Evolutionary conservation across 768 basidiomycete genomes (phyloP).

Genomic region (Kwoniella sp.): DNA sequence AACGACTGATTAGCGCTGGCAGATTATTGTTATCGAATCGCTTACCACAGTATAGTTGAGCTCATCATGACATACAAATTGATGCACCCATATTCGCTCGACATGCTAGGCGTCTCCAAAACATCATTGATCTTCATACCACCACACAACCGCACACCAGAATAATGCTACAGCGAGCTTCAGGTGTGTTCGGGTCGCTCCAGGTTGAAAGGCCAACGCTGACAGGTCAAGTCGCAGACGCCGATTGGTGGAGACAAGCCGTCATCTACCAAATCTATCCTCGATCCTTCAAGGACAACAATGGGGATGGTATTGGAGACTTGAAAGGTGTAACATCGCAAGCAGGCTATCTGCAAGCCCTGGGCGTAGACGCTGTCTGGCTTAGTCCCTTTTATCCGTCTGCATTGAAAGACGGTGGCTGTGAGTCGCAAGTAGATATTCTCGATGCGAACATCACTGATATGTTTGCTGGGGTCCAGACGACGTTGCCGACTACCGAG

Average conservation of each 20-base stretch:
- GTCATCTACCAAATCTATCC: conserved; percentile 51
- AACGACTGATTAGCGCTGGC: too few species aligned
- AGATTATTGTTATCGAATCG: too few species aligned
- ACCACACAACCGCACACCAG: neutral
- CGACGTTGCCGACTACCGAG: conserved; percentile 48
- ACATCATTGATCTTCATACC: neutral
- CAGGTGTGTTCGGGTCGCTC: neutral
- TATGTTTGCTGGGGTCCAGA: too few species aligned
- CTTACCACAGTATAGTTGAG: too few species aligned
- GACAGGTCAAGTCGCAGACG: conserved; percentile 17
- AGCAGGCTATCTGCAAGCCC: conserved; percentile 36
- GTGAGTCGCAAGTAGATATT: conserved; percentile 26
- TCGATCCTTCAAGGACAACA: conserved; percentile 44
- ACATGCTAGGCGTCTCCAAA: neutral
- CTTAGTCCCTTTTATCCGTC: conserved; percentile 48
- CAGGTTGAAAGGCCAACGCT: neutral
- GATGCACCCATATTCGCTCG: too few species aligned
- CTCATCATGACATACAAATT: too few species aligned
- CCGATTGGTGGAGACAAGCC: conserved; percentile 50
- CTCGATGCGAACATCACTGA: too few species aligned
- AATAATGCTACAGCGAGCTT: conserved; percentile 6
- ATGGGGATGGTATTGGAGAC: conserved; percentile 48
- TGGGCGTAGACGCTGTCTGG: conserved; percentile 48
- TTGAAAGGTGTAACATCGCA: conserved; percentile 43
- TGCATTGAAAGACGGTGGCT: conserved; percentile 48